Evolutionary conservation across 164 flowering plant genomes (phyloP), one percentile per base, ranked within the genome.

Genomic region (Echeveria elegans): DNA sequence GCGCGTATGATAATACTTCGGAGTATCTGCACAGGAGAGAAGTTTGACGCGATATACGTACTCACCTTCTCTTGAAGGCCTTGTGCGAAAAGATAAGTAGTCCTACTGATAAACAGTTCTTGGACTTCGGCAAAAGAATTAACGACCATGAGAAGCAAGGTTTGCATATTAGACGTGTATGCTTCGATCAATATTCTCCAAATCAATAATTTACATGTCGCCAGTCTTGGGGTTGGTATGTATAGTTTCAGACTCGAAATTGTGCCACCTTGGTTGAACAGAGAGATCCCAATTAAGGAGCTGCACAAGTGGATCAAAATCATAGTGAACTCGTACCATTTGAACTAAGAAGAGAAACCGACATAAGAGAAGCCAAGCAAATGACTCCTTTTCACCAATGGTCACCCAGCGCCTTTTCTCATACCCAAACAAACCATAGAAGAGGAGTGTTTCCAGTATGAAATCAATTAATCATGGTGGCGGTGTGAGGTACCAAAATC

Each of bases 81-180:
- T 96, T 96, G 18, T 90, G 98, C 80, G 92, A 85, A 48, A 92
- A 90, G 80, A 86, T 92, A 56, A 85, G 79, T 78, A 83, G 87
- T 76, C 83, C 72, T 93, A 38, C 75, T 93, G 81, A 90, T 93
- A 71, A 90, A 88, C 63, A 79, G 87, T 74, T 94, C 97, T 69
- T 93, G 97, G 97, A 92, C 96, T 67, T 75, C 90, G 16, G 97
- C 98, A 60, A 90, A 84, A 72, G 96, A 83, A 38, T 93, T 96
- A n/a, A 68, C 81, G 8, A 82, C 87, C 60, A 83, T 92, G 92
- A 88, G 77, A 69, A 86, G 81, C 70, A 96, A 92, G 92, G 98
- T 88, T 76, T 11, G 16, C 12, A 16, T 40, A 2, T 15, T 14
- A 34, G 7, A 7, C 37, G 7, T n/a, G n/a, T n/a, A n/a, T n/a